A percentile compares a stretch with the other conserved stretches of the same genome.
Conservation (phyloP, 768 basidiomycete species). For the Chiua virens region DNA sequence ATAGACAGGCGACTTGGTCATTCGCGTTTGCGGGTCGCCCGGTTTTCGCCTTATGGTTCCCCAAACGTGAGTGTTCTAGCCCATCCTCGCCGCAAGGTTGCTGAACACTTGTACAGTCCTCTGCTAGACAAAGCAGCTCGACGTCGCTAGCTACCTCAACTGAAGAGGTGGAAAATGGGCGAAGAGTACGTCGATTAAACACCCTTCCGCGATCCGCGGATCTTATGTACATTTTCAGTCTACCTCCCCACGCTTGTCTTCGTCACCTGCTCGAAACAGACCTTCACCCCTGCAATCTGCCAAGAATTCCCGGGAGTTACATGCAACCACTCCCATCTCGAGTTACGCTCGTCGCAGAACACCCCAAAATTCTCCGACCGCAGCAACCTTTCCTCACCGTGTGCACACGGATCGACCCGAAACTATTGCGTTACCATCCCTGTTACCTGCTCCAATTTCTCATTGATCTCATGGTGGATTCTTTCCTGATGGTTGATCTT, state of each 20-base stretch:
- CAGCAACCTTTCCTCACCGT: conserved; percentile 55
- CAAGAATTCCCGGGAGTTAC: conserved; percentile 52
- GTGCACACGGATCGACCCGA: conserved; percentile 31
- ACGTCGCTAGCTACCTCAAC: conserved; percentile 34
- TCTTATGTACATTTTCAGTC: conserved; percentile 27
- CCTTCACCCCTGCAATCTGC: conserved; percentile 46
- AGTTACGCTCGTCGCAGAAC: conserved; percentile 78
- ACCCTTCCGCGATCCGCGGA: conserved; percentile 32
- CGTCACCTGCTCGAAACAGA: conserved; percentile 44
- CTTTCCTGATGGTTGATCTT: neutral
- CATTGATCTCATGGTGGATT: conserved; percentile 13
- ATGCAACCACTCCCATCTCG: conserved; percentile 75
- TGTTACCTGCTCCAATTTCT: conserved; percentile 42
- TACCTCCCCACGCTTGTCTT: conserved; percentile 36
- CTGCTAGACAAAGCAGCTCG: conserved; percentile 46
- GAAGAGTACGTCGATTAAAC: conserved; percentile 36
- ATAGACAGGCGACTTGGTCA: conserved; percentile 27
- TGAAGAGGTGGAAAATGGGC: conserved; percentile 27
- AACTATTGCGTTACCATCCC: conserved; percentile 50
- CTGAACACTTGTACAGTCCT: conserved; percentile 30
- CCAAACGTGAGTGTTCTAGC: conserved; percentile 22
- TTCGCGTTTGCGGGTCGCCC: conserved; percentile 27
- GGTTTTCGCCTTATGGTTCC: conserved; percentile 33
- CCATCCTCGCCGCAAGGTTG: neutral
- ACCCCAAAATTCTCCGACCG: conserved; percentile 69